Conservation (phyloP, 129 eudicot species). For the Lactuca sativa region DNA sequence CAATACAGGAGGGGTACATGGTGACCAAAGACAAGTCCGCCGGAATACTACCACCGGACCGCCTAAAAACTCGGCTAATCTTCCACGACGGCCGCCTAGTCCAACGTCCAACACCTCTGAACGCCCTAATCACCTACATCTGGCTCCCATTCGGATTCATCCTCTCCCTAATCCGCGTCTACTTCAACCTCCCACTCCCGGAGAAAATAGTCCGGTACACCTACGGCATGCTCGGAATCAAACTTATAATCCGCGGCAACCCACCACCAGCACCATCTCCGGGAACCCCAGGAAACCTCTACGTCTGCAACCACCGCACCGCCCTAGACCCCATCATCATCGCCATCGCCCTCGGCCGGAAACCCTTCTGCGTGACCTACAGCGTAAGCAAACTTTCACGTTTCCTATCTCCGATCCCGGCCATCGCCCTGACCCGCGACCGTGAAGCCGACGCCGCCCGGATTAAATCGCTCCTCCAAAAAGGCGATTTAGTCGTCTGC, state of each 20-base stretch:
- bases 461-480: constrained; percentile 61
- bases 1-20: constrained; percentile 89
- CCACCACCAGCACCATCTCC: constrained; percentile 74
- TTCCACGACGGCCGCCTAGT: constrained; percentile 97
- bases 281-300: constrained; percentile 73
- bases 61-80: constrained; percentile 67
- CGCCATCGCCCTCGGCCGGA: constrained; percentile 77
- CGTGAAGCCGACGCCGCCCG: constrained; percentile 77
- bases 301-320: constrained; percentile 87
- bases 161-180: constrained; percentile 65
- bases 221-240: constrained; percentile 78
- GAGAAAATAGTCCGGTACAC: constrained; percentile 64
- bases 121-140: constrained; percentile 68
- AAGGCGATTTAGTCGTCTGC: constrained; percentile 81
- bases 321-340: constrained; percentile 84
- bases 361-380: constrained; percentile 73
- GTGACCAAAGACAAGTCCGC: constrained; percentile 62
- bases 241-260: constrained; percentile 67
- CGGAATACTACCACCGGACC: constrained; percentile 62
- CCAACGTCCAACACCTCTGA: constrained; percentile 71
- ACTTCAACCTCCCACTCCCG: constrained; percentile 81
- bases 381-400: constrained; percentile 81
- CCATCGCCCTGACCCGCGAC: constrained; percentile 83
- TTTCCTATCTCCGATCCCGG: constrained; percentile 76
- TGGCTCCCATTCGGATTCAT: constrained; percentile 89